These are phyloP conservation scores for Neonectria faginata DNA, from an alignment of 2,329 filamentous ascomycete species.

Conservation along the genomic window DNA sequence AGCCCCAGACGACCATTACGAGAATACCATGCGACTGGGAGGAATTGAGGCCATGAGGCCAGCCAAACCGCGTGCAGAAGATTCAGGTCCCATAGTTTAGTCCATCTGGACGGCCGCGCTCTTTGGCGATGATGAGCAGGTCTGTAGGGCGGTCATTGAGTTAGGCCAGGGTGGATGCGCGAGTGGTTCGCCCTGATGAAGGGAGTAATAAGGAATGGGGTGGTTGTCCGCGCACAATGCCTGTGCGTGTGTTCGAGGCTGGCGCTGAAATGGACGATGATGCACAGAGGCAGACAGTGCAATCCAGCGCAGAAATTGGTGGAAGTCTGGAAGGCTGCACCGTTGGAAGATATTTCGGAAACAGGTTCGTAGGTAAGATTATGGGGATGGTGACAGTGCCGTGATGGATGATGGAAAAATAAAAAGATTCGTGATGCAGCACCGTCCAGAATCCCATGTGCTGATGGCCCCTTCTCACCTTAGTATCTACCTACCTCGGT, in stretches of 20 bases:
- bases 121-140: background rate
- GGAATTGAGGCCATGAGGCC: background rate
- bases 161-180: background rate
- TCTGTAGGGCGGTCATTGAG: background rate
- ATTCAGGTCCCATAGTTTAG: background rate
- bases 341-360: no score
- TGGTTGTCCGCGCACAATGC: background rate
- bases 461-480: background rate
- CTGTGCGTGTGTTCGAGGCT: no score
- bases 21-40: background rate
- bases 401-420: background rate
- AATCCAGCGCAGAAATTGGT: no score
- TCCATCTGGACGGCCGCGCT: background rate
- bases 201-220: background rate
- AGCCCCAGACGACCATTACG: background rate
- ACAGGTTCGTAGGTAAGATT: no score
- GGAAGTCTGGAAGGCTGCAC: no score
- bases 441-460: background rate
- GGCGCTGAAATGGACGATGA: no score
- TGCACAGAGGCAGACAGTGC: background rate
- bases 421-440: background rate
- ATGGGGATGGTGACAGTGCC: background rate
- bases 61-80: background rate
- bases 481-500: no score
- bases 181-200: background rate